Evolutionary conservation across 768 basidiomycete genomes (phyloP), one percentile per base, ranked within the genome.

Genomic region (Calocera cornea): DNA sequence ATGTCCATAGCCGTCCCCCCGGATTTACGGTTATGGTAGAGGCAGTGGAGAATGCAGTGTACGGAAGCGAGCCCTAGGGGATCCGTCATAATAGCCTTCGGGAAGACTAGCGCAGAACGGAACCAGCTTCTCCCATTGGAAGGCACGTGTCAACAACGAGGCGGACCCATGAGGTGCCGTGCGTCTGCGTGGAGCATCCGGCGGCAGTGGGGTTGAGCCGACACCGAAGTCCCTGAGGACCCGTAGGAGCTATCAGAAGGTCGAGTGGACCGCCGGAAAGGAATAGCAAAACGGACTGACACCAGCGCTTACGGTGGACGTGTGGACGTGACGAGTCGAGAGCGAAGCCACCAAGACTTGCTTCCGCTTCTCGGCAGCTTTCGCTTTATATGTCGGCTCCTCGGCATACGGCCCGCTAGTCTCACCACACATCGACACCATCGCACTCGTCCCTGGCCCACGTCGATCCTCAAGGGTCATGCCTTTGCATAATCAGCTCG

Each of bases 121-220:
- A 33, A 33, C 27, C 54, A 60, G 36, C 54, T 31, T 60, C 14
- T 60, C 54, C 54, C 54, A 60, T 60, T 60, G 54, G 54, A 60
- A 2, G 31, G 31, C 54, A 60, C 54, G 54, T 60, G 54, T 60
- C 27, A 60, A 60, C 54, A 60, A 60, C 54, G 54, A 60, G 54
- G 54, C 44, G 24, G n/a, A 19, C 11, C 54, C 54, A 33, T 33
- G 27, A 7, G 31, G 31, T 60, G 27, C 54, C 14, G 5, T 38
- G 5, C 7, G 44, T 47, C 24, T 47, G 54, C 54, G 54, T 60
- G 54, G 54, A 27, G 54, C 36, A 60, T 33, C 31, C 54, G 31
- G 31, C 54, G 54, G 54, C 27, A 60, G 14, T 29, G 54, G 54
- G 11, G 31, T 11, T 11, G 31, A 33, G 24, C 31, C 54, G 31